Evolutionary conservation across 352 stramenopile species (phyloP), one percentile per base, ranked within the genome.

Genomic region (Globisporangium mamillatum): DNA sequence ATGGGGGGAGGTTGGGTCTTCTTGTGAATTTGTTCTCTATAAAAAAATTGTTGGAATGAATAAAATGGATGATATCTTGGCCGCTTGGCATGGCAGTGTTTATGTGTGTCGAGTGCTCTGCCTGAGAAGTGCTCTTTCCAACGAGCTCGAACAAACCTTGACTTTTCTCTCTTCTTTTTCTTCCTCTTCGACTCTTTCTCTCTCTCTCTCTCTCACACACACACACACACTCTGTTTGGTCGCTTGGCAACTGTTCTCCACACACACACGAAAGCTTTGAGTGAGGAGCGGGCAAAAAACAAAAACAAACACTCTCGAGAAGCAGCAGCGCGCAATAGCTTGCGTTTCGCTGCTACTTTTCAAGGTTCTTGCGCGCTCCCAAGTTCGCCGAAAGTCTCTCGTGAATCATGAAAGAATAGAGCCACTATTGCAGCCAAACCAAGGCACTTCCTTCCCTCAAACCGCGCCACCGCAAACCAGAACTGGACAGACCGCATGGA

Each of bases 251-350:
- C 6, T 22, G 18, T 22, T 24, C 44, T 52, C 44, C 44, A 50
- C 44, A 24, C 18, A 22, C 22, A n/a, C 52, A 34, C 12, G 0
- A 22, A 57, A 27, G 34, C 62, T 41, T 60, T 67, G 62, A 34
- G 62, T 53, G 62, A 34, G 62, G 44, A 67, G 62, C 62, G 62
- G 62, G 46, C 62, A 67, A 36, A 52, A 18, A 52, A 52, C 18
- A 52, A 38, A 60, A 24, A 25, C n/a, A n/a, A 27, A 57, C 25
- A 34, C 52, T 29, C 16, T 10, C 52, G 12, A 20, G 7, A 57
- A 27, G 24, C 52, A n/a, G 24, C 52, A 58, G 8, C 52, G n/a
- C 52, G 10, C 44, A 22, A 18, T 20, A 22, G 16, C 4, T 6
- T 50, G 4, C 44, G 44, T 50, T 50, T 32, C 44, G 5, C 18